Conservation (phyloP, 1,284 basidiomycete genomes). For the Tilletia walkeri region DNA sequence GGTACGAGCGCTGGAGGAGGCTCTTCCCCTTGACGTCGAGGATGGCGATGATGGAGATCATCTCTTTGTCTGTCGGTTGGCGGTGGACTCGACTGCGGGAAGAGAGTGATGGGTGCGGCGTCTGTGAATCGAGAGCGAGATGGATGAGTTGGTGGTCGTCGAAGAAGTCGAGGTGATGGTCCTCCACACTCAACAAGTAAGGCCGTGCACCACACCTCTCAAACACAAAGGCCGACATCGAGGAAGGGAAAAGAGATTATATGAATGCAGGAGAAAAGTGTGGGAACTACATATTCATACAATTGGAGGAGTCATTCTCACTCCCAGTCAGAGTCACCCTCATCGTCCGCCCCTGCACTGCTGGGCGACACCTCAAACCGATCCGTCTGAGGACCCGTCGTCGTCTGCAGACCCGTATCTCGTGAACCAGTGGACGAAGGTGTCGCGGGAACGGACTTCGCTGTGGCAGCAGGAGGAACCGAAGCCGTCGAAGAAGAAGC, state of each 20-base stretch:
- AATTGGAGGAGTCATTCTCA: conserved; percentile 12
- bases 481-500: not conserved
- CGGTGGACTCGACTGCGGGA: not conserved
- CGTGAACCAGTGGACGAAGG: not conserved
- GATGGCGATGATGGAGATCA: conserved; percentile 71
- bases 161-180: too few species aligned
- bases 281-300: not conserved
- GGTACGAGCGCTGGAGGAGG: conserved; percentile 93
- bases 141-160: too few species aligned
- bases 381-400: conserved; percentile 21
- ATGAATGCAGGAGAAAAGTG: too few species aligned
- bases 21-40: conserved; percentile 98
- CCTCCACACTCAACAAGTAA: too few species aligned
- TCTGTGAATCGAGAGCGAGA: too few species aligned
- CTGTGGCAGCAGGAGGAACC: not conserved
- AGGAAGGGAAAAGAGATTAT: too few species aligned
- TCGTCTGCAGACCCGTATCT: conserved; percentile 20
- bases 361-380: not conserved
- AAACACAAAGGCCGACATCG: too few species aligned
- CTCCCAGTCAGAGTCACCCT: conserved; percentile 45
- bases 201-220: too few species aligned
- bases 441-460: not conserved
- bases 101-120: too few species aligned
- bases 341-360: conserved; percentile 21
- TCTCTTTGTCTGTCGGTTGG: conserved; percentile 19